These are phyloP conservation scores for Myxozyma nipponensis DNA, from an alignment of 805 yeast species.

Conservation along the genomic window DNA sequence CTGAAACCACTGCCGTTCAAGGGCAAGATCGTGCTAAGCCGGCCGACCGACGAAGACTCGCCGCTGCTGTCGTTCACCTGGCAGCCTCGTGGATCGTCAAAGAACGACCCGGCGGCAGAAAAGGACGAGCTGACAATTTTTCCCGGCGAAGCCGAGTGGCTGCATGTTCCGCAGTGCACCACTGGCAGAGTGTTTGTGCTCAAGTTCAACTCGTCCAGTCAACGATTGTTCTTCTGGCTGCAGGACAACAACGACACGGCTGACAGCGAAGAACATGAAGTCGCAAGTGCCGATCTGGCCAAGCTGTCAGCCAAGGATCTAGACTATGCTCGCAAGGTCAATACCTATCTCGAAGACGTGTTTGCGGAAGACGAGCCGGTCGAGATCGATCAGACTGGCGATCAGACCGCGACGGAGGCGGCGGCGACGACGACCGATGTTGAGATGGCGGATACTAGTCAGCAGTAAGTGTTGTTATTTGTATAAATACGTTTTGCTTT, in stretches of 20 bases:
- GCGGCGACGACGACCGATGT: slow-evolving; percentile 14
- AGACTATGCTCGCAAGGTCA: slow-evolving; percentile 47
- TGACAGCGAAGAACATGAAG: too few relatives aligned
- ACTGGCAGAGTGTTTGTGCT: slow-evolving; percentile 75
- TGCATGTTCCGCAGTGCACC: slow-evolving; percentile 60
- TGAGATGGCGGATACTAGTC: slow-evolving; percentile 21
- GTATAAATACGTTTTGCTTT: not conserved
- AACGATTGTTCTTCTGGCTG: slow-evolving; percentile 60
- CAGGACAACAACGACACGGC: slow-evolving; percentile 48
- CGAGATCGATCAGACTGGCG: slow-evolving; percentile 23
- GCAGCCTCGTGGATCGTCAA: slow-evolving; percentile 56
- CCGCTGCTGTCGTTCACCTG: slow-evolving; percentile 67
- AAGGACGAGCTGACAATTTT: slow-evolving; percentile 61
- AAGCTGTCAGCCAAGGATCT: slow-evolving; percentile 59
- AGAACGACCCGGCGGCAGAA: slow-evolving; percentile 36
- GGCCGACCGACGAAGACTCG: slow-evolving; percentile 56
- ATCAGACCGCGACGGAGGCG: not conserved
- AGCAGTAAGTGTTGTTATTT: slow-evolving; percentile 17
- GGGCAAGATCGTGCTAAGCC: slow-evolving; percentile 60
- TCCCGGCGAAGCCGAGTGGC: slow-evolving; percentile 83
- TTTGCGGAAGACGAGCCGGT: slow-evolving; percentile 7
- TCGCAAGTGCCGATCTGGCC: slow-evolving; percentile 50
- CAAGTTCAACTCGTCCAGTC: slow-evolving; percentile 60
- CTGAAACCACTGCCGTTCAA: slow-evolving; percentile 70
- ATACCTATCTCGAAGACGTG: slow-evolving; percentile 47